A percentile compares a stretch with the other conserved stretches of the same genome.
Conservation (phyloP, 257 asterid genomes). For the Prunella vulgaris region DNA sequence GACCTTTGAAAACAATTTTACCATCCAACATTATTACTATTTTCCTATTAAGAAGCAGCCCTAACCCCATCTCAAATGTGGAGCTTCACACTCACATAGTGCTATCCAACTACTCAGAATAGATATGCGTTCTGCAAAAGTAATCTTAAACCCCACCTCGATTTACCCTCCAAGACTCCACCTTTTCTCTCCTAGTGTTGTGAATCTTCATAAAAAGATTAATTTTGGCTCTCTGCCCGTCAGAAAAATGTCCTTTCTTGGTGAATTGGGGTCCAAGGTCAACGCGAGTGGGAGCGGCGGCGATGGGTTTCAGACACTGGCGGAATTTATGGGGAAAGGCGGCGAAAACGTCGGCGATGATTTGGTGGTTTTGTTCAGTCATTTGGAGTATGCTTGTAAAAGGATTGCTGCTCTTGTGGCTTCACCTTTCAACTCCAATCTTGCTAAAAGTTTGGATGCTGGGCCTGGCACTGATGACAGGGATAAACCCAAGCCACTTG, state of each 20-base stretch:
- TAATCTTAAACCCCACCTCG: slow-evolving; percentile 33
- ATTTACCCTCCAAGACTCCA: slow-evolving; percentile 30
- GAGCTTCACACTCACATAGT: not conserved
- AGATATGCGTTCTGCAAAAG: slow-evolving; percentile 49
- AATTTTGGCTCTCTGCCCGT: slow-evolving; percentile 22
- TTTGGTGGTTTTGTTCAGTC: slow-evolving; percentile 55
- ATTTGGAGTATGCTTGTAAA: slow-evolving; percentile 80
- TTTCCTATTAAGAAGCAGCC: slow-evolving; percentile 5
- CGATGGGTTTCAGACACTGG: slow-evolving; percentile 50
- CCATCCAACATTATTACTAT: not conserved
- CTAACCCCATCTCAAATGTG: slow-evolving; percentile 22
- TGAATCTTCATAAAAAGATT: slow-evolving; percentile 24
- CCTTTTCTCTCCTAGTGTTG: slow-evolving; percentile 26
- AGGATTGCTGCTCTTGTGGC: slow-evolving; percentile 88
- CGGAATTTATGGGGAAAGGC: slow-evolving; percentile 61
- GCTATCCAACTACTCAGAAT: not conserved
- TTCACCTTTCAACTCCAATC: slow-evolving; percentile 70
- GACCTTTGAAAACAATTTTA: not conserved
- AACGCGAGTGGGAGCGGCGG: slow-evolving; percentile 26
- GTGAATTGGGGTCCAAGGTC: slow-evolving; percentile 40
- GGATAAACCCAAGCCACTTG: slow-evolving; percentile 96
- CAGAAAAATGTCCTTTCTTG: slow-evolving; percentile 39
- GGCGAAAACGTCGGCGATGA: slow-evolving; percentile 68
- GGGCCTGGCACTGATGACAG: slow-evolving; percentile 37
- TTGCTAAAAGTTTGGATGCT: slow-evolving; percentile 27